Base-by-base conservation (phyloP, 805 yeast species). In the Teunomyces cretensis region DNA sequence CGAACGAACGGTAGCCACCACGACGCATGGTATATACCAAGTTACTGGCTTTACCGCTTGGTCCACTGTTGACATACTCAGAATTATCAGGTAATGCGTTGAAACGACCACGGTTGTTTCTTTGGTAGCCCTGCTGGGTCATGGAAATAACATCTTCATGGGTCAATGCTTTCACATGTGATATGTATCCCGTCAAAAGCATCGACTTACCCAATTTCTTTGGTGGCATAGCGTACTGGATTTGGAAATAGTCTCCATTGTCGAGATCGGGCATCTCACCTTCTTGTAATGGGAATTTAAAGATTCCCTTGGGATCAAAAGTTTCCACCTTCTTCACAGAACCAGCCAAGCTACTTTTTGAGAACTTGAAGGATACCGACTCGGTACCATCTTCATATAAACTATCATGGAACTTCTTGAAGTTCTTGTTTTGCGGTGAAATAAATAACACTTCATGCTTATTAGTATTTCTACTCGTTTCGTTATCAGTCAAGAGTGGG, bases 121-220 rank as follows among this genome's bases (percentile, higher is more conserved):
- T 46, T 16, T 46, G 27, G 53, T 56, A 14, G 28, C 80, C 81
- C 75, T 67, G 50, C 84, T 88, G 45, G 74, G 78, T 42, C 43
- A 46, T 38, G 9, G 46, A 42, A 7, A 16, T 28, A 55, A 48
- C 44, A 42, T 91, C 97, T 39, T 83, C 84, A 32, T 78, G 79
- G 4, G 81, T 80, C 38, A 92, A 68, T 6, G 83, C 83, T 14
- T 74, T 72, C 30, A 68, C 67, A 47, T 82, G 84, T 4, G 89
- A 77, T 48, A 81, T 80, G 57, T 72, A 88, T 0, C 97, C 97
- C 38, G 83, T 86, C 51, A 92, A 64, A 16, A 92, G 70, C 86
- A 94, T 86, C 1, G 96, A 85, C 60, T 92, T 94, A 27, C 89
- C 84, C 11, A 65, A 72, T 31, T 68, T 70, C 47, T 76, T 70